These are phyloP conservation scores for Pyricularia sp. DNA, from an alignment of 2,329 filamentous ascomycete species.

Conservation along the genomic window DNA sequence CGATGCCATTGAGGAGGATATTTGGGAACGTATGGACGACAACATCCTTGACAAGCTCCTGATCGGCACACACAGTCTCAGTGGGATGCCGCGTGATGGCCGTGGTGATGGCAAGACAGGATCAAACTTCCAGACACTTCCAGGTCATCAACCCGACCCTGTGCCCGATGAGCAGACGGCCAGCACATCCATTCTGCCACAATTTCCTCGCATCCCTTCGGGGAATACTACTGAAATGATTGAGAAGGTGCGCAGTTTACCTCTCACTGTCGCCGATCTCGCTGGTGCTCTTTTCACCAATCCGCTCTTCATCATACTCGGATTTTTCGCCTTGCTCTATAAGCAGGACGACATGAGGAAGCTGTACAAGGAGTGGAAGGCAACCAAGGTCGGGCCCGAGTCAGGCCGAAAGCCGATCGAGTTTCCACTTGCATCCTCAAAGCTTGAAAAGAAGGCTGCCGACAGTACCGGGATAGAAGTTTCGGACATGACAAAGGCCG, in stretches of 20 bases:
- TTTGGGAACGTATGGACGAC: slow-evolving; percentile 25
- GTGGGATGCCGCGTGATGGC: background rate
- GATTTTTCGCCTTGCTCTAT: slow-evolving; percentile 33
- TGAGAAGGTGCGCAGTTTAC: slow-evolving; percentile 39
- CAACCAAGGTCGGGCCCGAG: background rate
- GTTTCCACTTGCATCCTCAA: background rate
- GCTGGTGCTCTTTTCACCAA: slow-evolving; percentile 47
- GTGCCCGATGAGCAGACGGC: slow-evolving; percentile 13
- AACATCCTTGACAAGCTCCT: slow-evolving; percentile 1
- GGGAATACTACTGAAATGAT: slow-evolving; percentile 32
- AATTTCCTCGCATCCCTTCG: slow-evolving; percentile 17
- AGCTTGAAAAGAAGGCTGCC: background rate
- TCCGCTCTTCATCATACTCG: slow-evolving; percentile 37
- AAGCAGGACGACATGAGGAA: slow-evolving; percentile 19
- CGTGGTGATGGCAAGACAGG: background rate
- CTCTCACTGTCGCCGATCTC: slow-evolving; percentile 37
- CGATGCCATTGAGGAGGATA: slow-evolving; percentile 7
- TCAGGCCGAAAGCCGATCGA: background rate
- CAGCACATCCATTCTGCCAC: slow-evolving; percentile 17
- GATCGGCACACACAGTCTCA: slow-evolving; percentile 3
- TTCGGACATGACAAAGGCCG: background rate
- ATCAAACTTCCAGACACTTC: slow-evolving; percentile 17
- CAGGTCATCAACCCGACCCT: slow-evolving; percentile 12
- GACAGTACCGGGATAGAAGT: background rate
- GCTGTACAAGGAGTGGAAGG: slow-evolving; percentile 11